Percentiles rank a stretch among this genome's conserved stretches.
These are phyloP conservation scores for Clarireedia paspali DNA, from an alignment of 2,329 filamentous ascomycete genomes.

Conservation along the genomic window DNA sequence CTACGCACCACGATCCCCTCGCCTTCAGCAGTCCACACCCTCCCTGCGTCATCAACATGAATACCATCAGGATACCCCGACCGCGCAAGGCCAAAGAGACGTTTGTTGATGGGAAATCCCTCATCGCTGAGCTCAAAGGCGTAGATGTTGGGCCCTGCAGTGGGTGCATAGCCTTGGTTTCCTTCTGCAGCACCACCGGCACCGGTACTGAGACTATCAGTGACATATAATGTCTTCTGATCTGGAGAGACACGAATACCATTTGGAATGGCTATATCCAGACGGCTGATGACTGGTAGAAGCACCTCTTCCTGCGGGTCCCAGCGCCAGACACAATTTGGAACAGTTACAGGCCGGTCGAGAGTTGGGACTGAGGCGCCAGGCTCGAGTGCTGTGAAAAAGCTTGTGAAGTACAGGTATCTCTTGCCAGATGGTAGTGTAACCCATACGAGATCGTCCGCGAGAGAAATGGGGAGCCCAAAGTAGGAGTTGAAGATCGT, in stretches of 20 bases:
- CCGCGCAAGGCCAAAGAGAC: not conserved
- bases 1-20: not conserved
- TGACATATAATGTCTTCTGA: not conserved
- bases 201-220: not conserved
- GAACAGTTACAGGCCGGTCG: not conserved
- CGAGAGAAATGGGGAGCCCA: not conserved
- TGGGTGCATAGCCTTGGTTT: not conserved
- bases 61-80: conserved; percentile 2
- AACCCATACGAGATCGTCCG: not conserved
- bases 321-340: conserved; percentile 4
- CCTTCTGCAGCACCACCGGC: not conserved
- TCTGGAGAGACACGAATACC: not conserved
- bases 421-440: not conserved
- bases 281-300: not conserved
- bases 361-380: not conserved
- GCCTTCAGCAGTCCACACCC: conserved; percentile 2
- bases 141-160: not conserved
- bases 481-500: not conserved
- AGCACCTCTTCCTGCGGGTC: not conserved
- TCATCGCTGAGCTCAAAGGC: not conserved
- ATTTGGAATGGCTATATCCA: not conserved
- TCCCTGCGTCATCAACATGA: conserved; percentile 1
- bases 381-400: not conserved
- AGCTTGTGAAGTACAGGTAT: not conserved
- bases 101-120: not conserved